phyloP scores from a whole-genome alignment of 202 grass and related monocot species.

The Brachypodium distachyon region DNA sequence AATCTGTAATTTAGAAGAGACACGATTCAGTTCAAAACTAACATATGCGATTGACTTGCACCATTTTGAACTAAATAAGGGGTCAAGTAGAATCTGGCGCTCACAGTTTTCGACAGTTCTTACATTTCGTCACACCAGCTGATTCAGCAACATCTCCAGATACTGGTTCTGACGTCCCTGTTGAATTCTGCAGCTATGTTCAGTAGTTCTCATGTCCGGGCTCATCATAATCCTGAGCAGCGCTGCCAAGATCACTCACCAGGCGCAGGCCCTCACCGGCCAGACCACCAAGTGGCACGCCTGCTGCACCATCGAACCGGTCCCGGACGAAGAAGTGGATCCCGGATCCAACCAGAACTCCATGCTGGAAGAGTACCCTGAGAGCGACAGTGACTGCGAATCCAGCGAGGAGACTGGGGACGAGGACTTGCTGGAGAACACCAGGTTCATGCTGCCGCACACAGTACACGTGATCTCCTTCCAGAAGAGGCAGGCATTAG shows the following conservation, averaged over 20 bases:
- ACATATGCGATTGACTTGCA: background rate
- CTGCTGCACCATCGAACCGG: slow-evolving; percentile 67
- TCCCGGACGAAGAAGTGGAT: background rate
- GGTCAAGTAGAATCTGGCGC: background rate
- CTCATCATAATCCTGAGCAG: slow-evolving; percentile 84
- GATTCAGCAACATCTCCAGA: background rate
- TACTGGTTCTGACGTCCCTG: background rate
- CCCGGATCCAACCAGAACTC: slow-evolving; percentile 19
- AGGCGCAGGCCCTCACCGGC: slow-evolving; percentile 76
- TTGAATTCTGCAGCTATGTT: slow-evolving; percentile 52
- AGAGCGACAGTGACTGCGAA: slow-evolving; percentile 19
- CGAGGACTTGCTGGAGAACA: slow-evolving; percentile 70
- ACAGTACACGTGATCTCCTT: slow-evolving; percentile 63
- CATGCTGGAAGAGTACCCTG: slow-evolving; percentile 18
- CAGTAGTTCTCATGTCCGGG: slow-evolving; percentile 69
- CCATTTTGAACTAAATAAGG: background rate
- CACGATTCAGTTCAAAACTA: background rate
- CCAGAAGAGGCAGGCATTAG: slow-evolving; percentile 90
- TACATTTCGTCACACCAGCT: background rate
- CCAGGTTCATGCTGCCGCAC: slow-evolving; percentile 29
- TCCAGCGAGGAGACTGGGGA: slow-evolving; percentile 41
- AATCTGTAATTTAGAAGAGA: background rate
- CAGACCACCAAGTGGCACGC: slow-evolving; percentile 93
- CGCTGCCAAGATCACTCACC: slow-evolving; percentile 85
- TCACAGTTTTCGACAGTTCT: background rate